Evolutionary conservation across 2,329 filamentous ascomycete genomes (phyloP), one percentile per base, ranked within the genome.

Genomic region (Aspergillus thermomutatus): DNA sequence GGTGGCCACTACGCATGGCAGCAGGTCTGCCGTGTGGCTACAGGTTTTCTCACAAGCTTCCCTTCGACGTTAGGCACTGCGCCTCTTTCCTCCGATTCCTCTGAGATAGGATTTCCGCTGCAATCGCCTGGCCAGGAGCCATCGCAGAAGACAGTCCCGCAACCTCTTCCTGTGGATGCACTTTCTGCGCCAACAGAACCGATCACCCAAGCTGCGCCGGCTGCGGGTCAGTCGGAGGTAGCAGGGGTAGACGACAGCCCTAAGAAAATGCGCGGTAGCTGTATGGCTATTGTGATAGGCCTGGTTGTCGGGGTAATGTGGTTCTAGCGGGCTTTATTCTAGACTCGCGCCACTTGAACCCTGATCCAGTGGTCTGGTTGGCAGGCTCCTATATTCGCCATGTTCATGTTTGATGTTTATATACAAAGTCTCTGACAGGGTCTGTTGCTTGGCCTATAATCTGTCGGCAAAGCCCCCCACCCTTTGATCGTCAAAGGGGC

Each of bases 251-350:
- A 66, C 43, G 62, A 57, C 49, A 62, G 66, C 41, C 62, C 72
- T 5, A 60, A 64, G 27, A 62, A 71, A 28, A 60, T 70, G 46
- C 69, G 66, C 37, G 70, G 70, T 14, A 74, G 71, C 56, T 73
- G 69, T 26, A 73, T 74, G 72, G 72, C 72, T 28, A 67, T 74
- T 46, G 70, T 74, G 27, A 70, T 74, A 21, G 70, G 70, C 27
- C 57, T 74, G 31, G 68, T 73, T 6, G 71, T 57, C 4, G 71
- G 71, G n/a, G 71, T 73, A 21, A 68, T 72, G 60, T 74, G 71
- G 71, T 73, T 74, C 53, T 74, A 64, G 34, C 14, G 45, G 4
- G 21, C n/a, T 31, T 14, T 31, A 31, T 31, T 14, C 28, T 31
- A 31, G 28, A 14, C 28, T 14, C 25, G 25, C 5, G 31, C 31